phyloP scores from a whole-genome alignment of 2,329 filamentous ascomycete species.

The Ceratocystis alfenasii region DNA sequence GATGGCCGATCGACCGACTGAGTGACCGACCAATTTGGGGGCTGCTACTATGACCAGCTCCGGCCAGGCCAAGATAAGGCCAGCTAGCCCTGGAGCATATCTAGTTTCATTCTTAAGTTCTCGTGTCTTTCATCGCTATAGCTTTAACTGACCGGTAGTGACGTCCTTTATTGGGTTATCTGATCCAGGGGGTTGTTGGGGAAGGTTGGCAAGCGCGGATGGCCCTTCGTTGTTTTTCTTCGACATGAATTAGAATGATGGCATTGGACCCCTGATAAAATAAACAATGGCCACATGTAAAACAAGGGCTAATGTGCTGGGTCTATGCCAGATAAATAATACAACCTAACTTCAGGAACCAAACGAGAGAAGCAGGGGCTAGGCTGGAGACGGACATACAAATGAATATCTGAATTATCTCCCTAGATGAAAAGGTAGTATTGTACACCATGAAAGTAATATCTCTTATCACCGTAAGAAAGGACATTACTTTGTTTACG shows the following conservation, averaged over 20 bases:
- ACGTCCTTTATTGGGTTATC: too few relatives aligned
- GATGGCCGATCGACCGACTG: background rate
- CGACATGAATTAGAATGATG: too few relatives aligned
- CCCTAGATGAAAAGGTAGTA: background rate
- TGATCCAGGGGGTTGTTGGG: background rate
- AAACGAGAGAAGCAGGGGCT: background rate
- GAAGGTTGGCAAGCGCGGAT: background rate
- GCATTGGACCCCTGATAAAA: too few relatives aligned
- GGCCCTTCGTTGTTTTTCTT: too few relatives aligned
- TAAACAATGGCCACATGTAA: background rate
- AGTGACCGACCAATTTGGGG: background rate
- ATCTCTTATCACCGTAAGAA: background rate
- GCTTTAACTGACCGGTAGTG: background rate
- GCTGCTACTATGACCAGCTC: background rate
- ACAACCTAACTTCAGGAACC: background rate
- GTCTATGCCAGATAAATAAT: background rate
- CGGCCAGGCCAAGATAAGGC: too few relatives aligned
- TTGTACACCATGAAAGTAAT: background rate
- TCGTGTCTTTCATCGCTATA: background rate
- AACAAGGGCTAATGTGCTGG: background rate
- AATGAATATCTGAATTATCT: slow-evolving; percentile 5
- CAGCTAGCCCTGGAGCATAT: background rate
- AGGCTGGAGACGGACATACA: background rate
- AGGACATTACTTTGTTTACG: background rate
- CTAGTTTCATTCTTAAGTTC: background rate